Evolutionary conservation across 2,329 filamentous ascomycete genomes (phyloP).

Genomic region (Catunica adiposa): DNA sequence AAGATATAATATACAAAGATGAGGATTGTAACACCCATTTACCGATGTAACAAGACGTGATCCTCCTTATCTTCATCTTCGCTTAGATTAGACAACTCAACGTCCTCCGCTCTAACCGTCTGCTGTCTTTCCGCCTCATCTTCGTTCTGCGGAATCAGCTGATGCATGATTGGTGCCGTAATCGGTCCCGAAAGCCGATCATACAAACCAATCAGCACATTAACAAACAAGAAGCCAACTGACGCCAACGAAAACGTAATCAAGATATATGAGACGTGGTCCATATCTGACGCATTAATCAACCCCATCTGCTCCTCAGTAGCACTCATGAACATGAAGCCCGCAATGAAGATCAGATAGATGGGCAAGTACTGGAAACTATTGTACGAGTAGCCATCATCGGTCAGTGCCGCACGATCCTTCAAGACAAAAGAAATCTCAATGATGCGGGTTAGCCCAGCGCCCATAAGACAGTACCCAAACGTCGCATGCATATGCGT

Average conservation of each 20-base stretch:
- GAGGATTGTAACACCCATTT: neutral
- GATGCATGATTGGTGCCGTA: neutral
- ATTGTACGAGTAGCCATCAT: slow-evolving; percentile 53
- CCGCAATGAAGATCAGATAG: slow-evolving; percentile 71
- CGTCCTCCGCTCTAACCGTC: neutral
- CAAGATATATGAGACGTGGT: slow-evolving; percentile 81
- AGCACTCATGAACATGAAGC: slow-evolving; percentile 93
- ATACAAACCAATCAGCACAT: slow-evolving; percentile 74
- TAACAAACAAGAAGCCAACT: slow-evolving; percentile 76
- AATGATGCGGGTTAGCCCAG: slow-evolving; percentile 67
- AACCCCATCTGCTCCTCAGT: slow-evolving; percentile 91
- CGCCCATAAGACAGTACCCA: slow-evolving; percentile 88
- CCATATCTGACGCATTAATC: slow-evolving; percentile 55
- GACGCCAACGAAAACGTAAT: slow-evolving; percentile 85
- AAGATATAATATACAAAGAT: too few relatives aligned
- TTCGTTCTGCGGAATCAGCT: slow-evolving; percentile 15
- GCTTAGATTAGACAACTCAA: neutral
- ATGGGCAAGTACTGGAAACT: slow-evolving; percentile 39
- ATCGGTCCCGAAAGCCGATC: slow-evolving; percentile 37
- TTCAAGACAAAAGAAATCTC: slow-evolving; percentile 78
- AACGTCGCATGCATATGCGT: slow-evolving; percentile 80
- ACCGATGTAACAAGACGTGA: neutral
- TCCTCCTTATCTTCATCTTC: neutral
- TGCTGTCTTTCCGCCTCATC: slow-evolving; percentile 30
- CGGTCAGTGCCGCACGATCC: slow-evolving; percentile 48